Evolutionary conservation across 1,139 yeast genomes (phyloP), one percentile per base, ranked within the genome.

Genomic region (Hyphopichia khmerensis): DNA sequence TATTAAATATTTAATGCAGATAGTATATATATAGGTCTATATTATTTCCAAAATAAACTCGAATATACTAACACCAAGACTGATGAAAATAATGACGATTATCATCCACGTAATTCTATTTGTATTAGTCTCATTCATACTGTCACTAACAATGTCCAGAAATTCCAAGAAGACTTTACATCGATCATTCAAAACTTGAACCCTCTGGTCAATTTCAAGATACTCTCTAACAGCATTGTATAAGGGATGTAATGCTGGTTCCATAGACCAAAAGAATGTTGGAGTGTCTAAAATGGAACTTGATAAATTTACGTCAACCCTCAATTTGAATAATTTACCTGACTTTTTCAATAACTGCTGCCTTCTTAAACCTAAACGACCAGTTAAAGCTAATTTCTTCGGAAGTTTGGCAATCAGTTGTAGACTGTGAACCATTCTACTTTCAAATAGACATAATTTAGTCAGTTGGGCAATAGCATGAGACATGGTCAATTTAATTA

Each of bases 391-490:
- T 42, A 93, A 67, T 51, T 90, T 81, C 56, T 88, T 88, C 2
- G 99, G 99, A 23, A 93, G 74, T 58, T 84, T 84, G 18, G 95
- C 84, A 37, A 93, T 93, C 55, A 91, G 87, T 47, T 84, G 87
- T 60, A 93, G 74, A 47, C 85, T 84, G 36, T 83, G 82, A 15
- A 93, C 88, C 84, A 93, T 90, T 50, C 96, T 72, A 39, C 96
- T 87, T 61, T 93, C 99, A 65, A 93, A 93, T 42, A 93, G 69
- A 35, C 96, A 87, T 27, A 93, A 67, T 60, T 91, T 93, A 0
- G 98, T 90, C 52, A 95, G 91, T 64, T 93, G 99, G 0, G 98
- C 97, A 48, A 93, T 88, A 1, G 99, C 96, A 64, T 93, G 96
- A 2, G 97, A 88, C 80, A 93, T 81, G 9, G 98, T 88, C 44